Conservation (phyloP, 805 yeast species). For the Metschnikowia vanudenii region DNA sequence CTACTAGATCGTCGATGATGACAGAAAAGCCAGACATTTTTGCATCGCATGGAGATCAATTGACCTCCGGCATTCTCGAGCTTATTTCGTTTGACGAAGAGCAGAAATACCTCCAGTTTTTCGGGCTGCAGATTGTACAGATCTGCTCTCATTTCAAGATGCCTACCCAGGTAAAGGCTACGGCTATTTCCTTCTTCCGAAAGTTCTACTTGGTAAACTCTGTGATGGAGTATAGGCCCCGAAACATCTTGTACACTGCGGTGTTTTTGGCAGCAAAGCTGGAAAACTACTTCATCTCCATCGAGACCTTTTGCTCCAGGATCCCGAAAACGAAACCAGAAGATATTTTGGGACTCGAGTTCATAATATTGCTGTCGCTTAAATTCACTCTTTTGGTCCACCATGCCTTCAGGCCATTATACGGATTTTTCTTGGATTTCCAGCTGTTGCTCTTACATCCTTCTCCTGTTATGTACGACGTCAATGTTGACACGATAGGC, state of each 20-base stretch:
- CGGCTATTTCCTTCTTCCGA: slow-evolving; percentile 80
- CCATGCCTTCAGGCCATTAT: slow-evolving; percentile 86
- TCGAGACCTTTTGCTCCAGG: slow-evolving; percentile 71
- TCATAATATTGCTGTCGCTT: slow-evolving; percentile 67
- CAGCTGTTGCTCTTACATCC: slow-evolving; percentile 56
- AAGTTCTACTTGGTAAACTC: slow-evolving; percentile 78
- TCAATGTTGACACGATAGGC: slow-evolving; percentile 55
- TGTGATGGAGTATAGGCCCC: slow-evolving; percentile 87
- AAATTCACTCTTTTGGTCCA: slow-evolving; percentile 81
- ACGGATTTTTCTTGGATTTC: slow-evolving; percentile 90
- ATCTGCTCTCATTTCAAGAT: slow-evolving; percentile 71
- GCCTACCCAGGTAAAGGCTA: slow-evolving; percentile 86
- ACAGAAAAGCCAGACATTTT: slow-evolving; percentile 30
- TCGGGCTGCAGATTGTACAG: slow-evolving; percentile 67
- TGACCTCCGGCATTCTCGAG: slow-evolving; percentile 34
- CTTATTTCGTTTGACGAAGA: slow-evolving; percentile 70
- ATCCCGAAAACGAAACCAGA: slow-evolving; percentile 65
- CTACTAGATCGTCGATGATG: slow-evolving; percentile 20
- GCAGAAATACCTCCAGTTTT: slow-evolving; percentile 60
- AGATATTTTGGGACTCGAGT: slow-evolving; percentile 76
- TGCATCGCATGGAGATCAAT: slow-evolving; percentile 28
- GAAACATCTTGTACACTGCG: slow-evolving; percentile 65
- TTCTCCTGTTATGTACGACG: slow-evolving; percentile 44
- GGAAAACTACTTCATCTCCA: slow-evolving; percentile 86
- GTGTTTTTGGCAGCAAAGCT: slow-evolving; percentile 89